Base-by-base conservation (phyloP, 2,329 filamentous ascomycete genomes). In the Laburnicola sp. region DNA sequence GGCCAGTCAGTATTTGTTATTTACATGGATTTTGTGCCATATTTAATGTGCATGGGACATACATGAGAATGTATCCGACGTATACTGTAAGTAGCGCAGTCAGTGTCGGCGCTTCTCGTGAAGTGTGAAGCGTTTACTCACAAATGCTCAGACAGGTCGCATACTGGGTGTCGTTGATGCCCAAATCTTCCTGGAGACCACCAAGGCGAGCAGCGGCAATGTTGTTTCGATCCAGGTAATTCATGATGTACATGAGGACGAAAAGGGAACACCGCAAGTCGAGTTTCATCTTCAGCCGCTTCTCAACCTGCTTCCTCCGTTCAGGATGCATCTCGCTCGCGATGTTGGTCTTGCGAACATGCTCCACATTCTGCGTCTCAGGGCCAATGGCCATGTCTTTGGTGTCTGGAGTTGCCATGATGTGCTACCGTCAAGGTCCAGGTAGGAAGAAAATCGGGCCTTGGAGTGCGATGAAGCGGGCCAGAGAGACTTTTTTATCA, bases 211-310 rank as follows among this genome's bases (percentile, higher is more conserved):
- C 69, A 9, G 68, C 66, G 6, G 67, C 68, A 16, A 72, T 69
- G 40, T 71, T 72, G 54, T 72, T 71, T 26, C 48, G 41, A 55
- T 66, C 60, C 27, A 62, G 47, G 32, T 65, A 64, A 47, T 72
- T 72, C 65, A 72, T 68, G 31, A 72, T 71, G 45, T 72, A 72
- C 25, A 72, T 70, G 45, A 71, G 46, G 0, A 72, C 67, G 42
- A 72, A 70, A 25, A 69, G 44, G 16, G 60, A 64, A 45, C 68
- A 72, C 45, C 67, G 57, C 30, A 55, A 38, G 42, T 72, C 69
- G 44, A 72, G 45, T 55, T 72, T 72, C 45, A 63, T 54, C 54
- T 71, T 71, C 62, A 72, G 45, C 32, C 26, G 57, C 59, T 71
- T 71, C 62, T 72, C 69, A 6, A 72, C 69, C 38, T 59, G 40